Evolutionary conservation across 2,329 filamentous ascomycete species (phyloP), one percentile per base, ranked within the genome.

Genomic region (Aspergillus fijiensis): DNA sequence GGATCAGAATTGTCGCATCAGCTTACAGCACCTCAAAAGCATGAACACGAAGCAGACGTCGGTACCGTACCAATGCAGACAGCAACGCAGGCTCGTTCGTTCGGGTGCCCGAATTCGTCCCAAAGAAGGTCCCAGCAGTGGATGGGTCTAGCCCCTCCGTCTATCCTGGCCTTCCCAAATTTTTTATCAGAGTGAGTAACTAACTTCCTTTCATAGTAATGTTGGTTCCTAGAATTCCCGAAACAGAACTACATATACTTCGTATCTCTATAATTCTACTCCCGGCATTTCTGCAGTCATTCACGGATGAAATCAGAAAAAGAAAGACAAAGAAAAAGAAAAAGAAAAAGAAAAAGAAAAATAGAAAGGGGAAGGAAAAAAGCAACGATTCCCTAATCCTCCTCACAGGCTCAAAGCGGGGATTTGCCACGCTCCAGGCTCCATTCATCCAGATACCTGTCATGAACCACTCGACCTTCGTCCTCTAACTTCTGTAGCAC

Each of bases 401-500:
- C 27, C 53, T 6, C 6, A 21, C 14, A 27, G 6, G 23, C 57
- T 71, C 64, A 78, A 56, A 78, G 62, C 27, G 73, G 59, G 51
- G 75, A 68, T 58, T 62, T 72, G 58, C 67, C 67, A 31, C 57
- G 61, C 31, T 60, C 69, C 56, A 75, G 60, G 14, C 61, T 67
- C 76, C 74, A 76, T 55, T 60, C 60, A 54, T 70, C 74, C 23
- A 67, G 64, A 6, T 62, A 63, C 21, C 33, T 54, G 56, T 77
- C 70, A 60, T 73, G 68, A 39, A 72, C 70, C 4, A 89, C 89
- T 70, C 82, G 89, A 2, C 88, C 90, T 68, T 98, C 95, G 12
- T 76, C 79, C 72, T 87, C 79, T 65, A 99, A 78, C 80, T 98
- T 98, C 59, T 81, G 77, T 64, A 99, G 75, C 57, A 98, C 89